Evolutionary conservation across 2,329 filamentous ascomycete species (phyloP).

Genomic region (Epichloe sp.): DNA sequence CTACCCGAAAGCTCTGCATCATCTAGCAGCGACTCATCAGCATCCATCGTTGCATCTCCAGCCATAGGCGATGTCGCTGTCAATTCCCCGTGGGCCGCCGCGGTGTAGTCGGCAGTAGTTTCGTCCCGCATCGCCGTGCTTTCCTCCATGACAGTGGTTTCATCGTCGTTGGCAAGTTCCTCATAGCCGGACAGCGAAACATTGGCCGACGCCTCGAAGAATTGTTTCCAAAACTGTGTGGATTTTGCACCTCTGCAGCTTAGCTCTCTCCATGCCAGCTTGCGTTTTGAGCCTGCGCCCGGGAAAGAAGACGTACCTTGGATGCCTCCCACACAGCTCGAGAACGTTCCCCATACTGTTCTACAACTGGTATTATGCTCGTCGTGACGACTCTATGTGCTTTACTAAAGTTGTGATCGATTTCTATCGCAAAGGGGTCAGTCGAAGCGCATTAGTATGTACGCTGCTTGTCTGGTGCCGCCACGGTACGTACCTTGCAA

Average conservation of each 20-base stretch:
- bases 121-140: slow-evolving; percentile 45
- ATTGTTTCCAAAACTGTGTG: slow-evolving; percentile 92
- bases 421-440: slow-evolving; percentile 46
- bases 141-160: slow-evolving; percentile 35
- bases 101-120: slow-evolving; percentile 35
- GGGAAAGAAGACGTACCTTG: slow-evolving; percentile 43
- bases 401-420: slow-evolving; percentile 95
- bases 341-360: slow-evolving; percentile 90
- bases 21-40: slow-evolving; percentile 55
- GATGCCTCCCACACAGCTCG: slow-evolving; percentile 93
- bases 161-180: slow-evolving; percentile 60
- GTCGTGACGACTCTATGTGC: slow-evolving; percentile 92
- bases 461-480: not conserved
- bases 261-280: not conserved
- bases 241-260: not conserved
- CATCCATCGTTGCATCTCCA: slow-evolving; percentile 23
- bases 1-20: slow-evolving; percentile 51
- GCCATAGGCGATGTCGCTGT: slow-evolving; percentile 19
- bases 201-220: slow-evolving; percentile 97
- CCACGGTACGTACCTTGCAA: slow-evolving; percentile 62
- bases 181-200: slow-evolving; percentile 93
- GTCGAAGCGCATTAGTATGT: not conserved
- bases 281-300: not conserved
- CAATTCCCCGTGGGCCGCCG: slow-evolving; percentile 26
- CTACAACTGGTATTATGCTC: slow-evolving; percentile 83